Base-by-base conservation (phyloP, 805 yeast genomes). In the Candida rishiriensis region DNA sequence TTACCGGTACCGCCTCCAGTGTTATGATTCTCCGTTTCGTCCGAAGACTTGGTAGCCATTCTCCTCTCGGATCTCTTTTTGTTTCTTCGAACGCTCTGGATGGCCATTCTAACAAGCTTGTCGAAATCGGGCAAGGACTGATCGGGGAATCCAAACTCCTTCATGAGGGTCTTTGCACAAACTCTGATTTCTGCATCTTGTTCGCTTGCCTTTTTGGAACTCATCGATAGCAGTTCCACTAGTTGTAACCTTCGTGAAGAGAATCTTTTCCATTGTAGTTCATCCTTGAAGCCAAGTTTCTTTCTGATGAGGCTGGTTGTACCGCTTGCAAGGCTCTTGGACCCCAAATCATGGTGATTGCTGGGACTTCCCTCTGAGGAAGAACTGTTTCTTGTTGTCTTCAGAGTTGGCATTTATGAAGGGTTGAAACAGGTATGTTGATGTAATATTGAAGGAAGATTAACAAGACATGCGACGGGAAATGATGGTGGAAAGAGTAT, bases 71-170 rank as follows among this genome's bases (percentile, higher is more conserved):
- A 76, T 51, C 96, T 65, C 58, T 84, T 87, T 47, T 96, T 73
- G 62, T 91, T 91, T 52, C 99, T 71, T 49, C 98, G 70, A 1
- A 87, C 97, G 41, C 95, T 83, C 64, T 91, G 99, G 26, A 91
- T 83, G 1, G 97, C 98, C 10, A 96, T 95, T 32, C 96, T 71
- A 0, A 93, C 97, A 31, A 91, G 72, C 61, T 84, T 86, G 63
- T 89, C 96, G 60, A 91, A 91, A 52, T 93, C 98, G 1, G 70
- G 64, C 26, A 80, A 66, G 12, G 79, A 72, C 6, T 72, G 74
- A 2, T 64, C 65, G 2, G 83, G 76, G 60, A 81, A 90, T 5
- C 80, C 78, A 56, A 88, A 93, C 65, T 93, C 99, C 2, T 73
- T 69, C 55, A 95, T 70, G 38, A 91, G 69, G 3, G 84, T 74